phyloP scores from a whole-genome alignment of 2,329 filamentous ascomycete species.

The Penicillium hesseltinei region DNA sequence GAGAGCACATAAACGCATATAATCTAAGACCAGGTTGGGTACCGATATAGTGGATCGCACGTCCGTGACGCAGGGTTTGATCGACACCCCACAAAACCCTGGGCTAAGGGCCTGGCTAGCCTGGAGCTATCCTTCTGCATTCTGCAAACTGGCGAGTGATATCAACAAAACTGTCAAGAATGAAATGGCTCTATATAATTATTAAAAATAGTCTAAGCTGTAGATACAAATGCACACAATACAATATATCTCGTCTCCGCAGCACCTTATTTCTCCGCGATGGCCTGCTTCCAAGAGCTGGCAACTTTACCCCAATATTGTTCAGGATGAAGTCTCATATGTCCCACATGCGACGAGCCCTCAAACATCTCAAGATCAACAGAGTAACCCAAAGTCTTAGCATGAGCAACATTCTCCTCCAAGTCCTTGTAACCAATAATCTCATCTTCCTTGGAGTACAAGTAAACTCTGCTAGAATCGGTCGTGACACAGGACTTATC shows the following conservation, averaged over 20 bases:
- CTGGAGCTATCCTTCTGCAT: background rate
- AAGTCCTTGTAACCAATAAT: conserved; percentile 26
- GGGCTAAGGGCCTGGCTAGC: background rate
- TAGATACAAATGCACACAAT: background rate
- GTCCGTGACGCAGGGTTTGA: background rate
- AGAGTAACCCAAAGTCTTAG: conserved; percentile 47
- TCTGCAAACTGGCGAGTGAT: background rate
- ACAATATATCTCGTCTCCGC: background rate
- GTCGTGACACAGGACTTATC: conserved; percentile 10
- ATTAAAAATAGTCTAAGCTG: conserved; percentile 2
- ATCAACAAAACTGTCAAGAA: background rate
- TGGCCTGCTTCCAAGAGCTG: conserved; percentile 18
- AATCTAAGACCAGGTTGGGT: background rate
- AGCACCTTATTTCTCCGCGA: conserved; percentile 1
- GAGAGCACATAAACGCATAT: background rate
- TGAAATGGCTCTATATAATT: background rate
- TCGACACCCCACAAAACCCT: background rate
- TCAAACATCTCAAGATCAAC: conserved; percentile 55
- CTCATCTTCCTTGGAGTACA: conserved; percentile 28
- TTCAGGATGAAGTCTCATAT: conserved; percentile 56
- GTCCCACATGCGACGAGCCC: conserved; percentile 60
- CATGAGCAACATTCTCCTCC: conserved; percentile 23
- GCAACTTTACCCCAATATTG: conserved; percentile 54
- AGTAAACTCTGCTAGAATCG: conserved; percentile 18
- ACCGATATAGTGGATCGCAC: background rate